Percentiles rank a stretch among this genome's conserved stretches.
These are phyloP conservation scores for Basidiobolus meristosporus DNA, from an alignment of 371 early-diverging fungal species.

Conservation along the genomic window DNA sequence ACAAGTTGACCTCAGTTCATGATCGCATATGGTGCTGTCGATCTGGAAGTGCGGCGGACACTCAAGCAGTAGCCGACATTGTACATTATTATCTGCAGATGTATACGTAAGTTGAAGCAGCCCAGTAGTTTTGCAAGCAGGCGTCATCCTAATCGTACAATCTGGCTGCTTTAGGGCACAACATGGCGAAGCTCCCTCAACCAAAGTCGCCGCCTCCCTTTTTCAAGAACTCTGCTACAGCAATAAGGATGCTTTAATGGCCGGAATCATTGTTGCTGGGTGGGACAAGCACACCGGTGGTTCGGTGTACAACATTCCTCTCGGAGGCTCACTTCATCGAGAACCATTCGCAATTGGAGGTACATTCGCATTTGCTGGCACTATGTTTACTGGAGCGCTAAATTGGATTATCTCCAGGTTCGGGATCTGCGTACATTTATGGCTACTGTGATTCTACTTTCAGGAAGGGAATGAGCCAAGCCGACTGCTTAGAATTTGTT, in stretches of 20 bases:
- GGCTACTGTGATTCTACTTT: constrained; percentile 92
- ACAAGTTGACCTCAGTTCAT: constrained; percentile 95
- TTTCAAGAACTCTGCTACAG: constrained; percentile 91
- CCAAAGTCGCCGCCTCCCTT: constrained; percentile 82
- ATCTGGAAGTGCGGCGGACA: constrained; percentile 97
- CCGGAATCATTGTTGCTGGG: constrained; percentile 99
- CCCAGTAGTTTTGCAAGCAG: too few species aligned
- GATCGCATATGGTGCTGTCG: constrained; percentile 96
- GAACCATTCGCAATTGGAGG: constrained; percentile 93
- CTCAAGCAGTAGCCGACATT: constrained; percentile 95
- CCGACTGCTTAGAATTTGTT: constrained; percentile 88
- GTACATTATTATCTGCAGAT: constrained; percentile 84
- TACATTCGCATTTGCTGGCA: constrained; percentile 1
- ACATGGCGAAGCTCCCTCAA: constrained; percentile 73
- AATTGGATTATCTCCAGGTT: too few species aligned
- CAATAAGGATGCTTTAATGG: constrained; percentile 78
- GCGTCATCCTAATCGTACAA: too few species aligned
- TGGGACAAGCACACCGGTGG: constrained; percentile 91
- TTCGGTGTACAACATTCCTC: constrained; percentile 76
- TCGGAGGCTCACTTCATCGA: constrained; percentile 90
- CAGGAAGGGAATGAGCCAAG: constrained; percentile 68
- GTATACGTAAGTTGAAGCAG: constrained; percentile 77
- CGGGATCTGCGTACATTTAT: constrained; percentile 96
- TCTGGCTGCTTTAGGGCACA: constrained; percentile 62
- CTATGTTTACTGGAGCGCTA: too few species aligned